Evolutionary conservation across 257 asterid genomes (phyloP).

Genomic region (Perilla frutescens): DNA sequence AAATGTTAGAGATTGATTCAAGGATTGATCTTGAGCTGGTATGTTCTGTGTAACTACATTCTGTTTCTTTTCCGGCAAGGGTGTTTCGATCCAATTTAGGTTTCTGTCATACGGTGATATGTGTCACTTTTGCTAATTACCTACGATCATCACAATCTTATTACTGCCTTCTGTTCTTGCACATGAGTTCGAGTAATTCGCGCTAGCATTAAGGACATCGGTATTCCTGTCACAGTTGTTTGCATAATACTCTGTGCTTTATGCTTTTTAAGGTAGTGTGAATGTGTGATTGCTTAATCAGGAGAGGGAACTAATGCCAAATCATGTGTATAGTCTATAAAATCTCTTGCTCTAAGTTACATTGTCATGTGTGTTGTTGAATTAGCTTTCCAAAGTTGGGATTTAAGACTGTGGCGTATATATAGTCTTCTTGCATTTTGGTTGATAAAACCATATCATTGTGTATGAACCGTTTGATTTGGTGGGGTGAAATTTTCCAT

Average conservation of each 20-base stretch:
- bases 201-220: background rate
- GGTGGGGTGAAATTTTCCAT: background rate
- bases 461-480: background rate
- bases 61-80: background rate
- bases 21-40: conserved; percentile 80
- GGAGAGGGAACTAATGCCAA: background rate
- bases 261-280: background rate
- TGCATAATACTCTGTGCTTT: background rate
- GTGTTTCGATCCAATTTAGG: background rate
- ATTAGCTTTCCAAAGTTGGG: background rate
- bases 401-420: too few relatives aligned
- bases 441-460: background rate
- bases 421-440: background rate
- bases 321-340: background rate
- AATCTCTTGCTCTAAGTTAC: background rate
- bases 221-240: background rate
- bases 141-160: background rate
- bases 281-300: conserved; percentile 9
- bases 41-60: conserved; percentile 16
- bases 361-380: background rate
- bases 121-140: background rate
- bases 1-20: conserved; percentile 71
- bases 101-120: background rate
- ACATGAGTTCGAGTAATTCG: background rate
- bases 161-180: background rate